Conservation (phyloP, 805 yeast genomes). For the Kregervanrija delftensis region DNA sequence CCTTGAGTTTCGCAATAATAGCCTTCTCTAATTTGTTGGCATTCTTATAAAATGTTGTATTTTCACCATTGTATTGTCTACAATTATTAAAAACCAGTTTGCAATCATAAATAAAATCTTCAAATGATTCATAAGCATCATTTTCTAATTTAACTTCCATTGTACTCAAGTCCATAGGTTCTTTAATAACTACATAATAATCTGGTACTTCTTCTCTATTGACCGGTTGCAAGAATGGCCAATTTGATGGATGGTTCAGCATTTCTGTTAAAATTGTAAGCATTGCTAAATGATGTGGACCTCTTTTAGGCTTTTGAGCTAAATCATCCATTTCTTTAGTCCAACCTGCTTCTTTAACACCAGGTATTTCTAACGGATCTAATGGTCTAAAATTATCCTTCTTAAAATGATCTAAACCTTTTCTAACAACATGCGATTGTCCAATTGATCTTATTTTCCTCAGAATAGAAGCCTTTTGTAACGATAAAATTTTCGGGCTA, state of each 20-base stretch:
- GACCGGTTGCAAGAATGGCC: conserved; percentile 96
- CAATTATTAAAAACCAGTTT: conserved; percentile 85
- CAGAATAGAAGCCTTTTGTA: conserved; percentile 89
- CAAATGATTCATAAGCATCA: conserved; percentile 86
- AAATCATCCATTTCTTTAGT: conserved; percentile 96
- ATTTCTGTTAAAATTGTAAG: conserved; percentile 79
- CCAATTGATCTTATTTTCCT: conserved; percentile 76
- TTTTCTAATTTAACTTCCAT: conserved; percentile 92
- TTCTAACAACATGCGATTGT: conserved; percentile 69
- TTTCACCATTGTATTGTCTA: conserved; percentile 86
- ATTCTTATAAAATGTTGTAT: conserved; percentile 90
- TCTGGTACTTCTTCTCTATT: conserved; percentile 92
- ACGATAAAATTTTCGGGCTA: conserved; percentile 72
- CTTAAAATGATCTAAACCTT: conserved; percentile 72
- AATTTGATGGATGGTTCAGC: conserved; percentile 92
- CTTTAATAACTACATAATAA: conserved; percentile 91
- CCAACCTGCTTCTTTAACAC: conserved; percentile 93
- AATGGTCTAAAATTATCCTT: conserved; percentile 40
- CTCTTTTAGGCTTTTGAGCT: conserved; percentile 89
- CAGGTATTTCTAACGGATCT: conserved; percentile 86
- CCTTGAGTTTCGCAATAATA: conserved; percentile 73
- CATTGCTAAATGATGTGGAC: conserved; percentile 93
- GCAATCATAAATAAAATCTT: conserved; percentile 85
- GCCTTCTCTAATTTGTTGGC: conserved; percentile 93
- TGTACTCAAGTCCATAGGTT: conserved; percentile 95